Conservation (phyloP, 2,329 filamentous ascomycete species). For the Hymenoscyphus fraxineus region DNA sequence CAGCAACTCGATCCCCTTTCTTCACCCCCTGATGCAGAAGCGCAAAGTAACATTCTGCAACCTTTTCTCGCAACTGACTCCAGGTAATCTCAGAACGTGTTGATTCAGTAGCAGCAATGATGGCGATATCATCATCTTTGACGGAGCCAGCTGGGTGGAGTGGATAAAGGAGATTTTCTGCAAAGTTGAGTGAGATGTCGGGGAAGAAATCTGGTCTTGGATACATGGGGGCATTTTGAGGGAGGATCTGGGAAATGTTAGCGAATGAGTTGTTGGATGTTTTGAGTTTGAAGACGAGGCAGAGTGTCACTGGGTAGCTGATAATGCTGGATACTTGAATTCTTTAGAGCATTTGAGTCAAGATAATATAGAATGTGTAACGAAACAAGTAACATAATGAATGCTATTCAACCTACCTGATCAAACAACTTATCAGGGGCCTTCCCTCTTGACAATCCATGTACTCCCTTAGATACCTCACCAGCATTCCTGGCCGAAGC, state of each 20-base stretch:
- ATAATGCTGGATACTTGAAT: too few species aligned
- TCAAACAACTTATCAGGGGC: conserved; percentile 8
- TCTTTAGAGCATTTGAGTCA: background rate
- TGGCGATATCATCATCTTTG: conserved; percentile 45
- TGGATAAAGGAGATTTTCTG: conserved; percentile 89
- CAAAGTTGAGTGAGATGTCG: conserved; percentile 80
- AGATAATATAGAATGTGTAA: background rate
- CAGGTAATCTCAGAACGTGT: conserved; percentile 62
- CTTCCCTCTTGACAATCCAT: background rate
- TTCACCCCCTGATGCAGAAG: conserved; percentile 63
- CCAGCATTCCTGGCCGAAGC: background rate
- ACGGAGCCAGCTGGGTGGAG: conserved; percentile 50
- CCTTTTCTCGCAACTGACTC: conserved; percentile 73
- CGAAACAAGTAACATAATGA: background rate
- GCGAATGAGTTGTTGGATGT: background rate
- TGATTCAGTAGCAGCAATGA: conserved; percentile 77
- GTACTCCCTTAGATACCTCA: too few species aligned
- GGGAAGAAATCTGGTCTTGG: conserved; percentile 84
- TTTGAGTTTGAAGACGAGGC: background rate
- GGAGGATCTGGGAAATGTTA: conserved; percentile 56
- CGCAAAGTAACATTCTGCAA: conserved; percentile 68
- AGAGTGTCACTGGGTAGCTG: background rate
- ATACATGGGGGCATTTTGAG: conserved; percentile 67
- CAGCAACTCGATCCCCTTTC: conserved; percentile 55
- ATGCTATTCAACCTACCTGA: conserved; percentile 5